Evolutionary conservation across 225 moss, liverwort and hornwort genomes (phyloP), one percentile per base, ranked within the genome.

Genomic region (Ulota crispa): DNA sequence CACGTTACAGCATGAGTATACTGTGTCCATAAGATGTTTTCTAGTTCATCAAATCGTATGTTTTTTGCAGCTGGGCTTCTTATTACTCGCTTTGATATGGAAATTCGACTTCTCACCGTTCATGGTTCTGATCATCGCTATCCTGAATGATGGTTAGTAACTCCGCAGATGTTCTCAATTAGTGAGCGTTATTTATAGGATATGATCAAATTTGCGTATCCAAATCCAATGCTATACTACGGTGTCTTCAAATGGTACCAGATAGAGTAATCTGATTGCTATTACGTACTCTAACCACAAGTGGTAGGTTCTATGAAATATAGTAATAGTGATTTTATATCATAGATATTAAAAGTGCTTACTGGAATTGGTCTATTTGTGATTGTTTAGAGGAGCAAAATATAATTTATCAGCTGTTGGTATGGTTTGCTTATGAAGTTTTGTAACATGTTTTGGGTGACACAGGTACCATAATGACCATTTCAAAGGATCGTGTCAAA

Each of bases 381-480:
- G 63, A 10, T 20, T 74, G 63, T 7, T 20, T 4, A 2, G 2
- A 9, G 1, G 18, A 11, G 9, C 32, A 26, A n/a, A n/a, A 3
- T 24, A 31, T 4, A 50, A 60, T 23, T 45, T 1, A 16, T 4
- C 6, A 43, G 53, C 19, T 39, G 14, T 1, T 50, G 16, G 21
- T 36, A 18, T 41, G 11, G 21, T 74, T 56, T 24, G 31, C 20
- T 4, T 65, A 19, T 13, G 19, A 53, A 57, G 64, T 12, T 31
- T 37, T 64, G 55, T 70, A 26, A 75, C 74, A 43, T 9, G 14
- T 76, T 78, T 30, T 71, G 61, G 34, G 75, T 84, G 65, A 52
- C 32, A 18, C 18, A 85, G 95, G 95, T 73, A 95, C 95, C n/a
- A 95, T 95, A 14, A 95, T 95, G 95, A 95, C 95, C 3, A 95